Conservation (phyloP, 2,329 filamentous ascomycete species). For the Trichoderma atroviride region DNA sequence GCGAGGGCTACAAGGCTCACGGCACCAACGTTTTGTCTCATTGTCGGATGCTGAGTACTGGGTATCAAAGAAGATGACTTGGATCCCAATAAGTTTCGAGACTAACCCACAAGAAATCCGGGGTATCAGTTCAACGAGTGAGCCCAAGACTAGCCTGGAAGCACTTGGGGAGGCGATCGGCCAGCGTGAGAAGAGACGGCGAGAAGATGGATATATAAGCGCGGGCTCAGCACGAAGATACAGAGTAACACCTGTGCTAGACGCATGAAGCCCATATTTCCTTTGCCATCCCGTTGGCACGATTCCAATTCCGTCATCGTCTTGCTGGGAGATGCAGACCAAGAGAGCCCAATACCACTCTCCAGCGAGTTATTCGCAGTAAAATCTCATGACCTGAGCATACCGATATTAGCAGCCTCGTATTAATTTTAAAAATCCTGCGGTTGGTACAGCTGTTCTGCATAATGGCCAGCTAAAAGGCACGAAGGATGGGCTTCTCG, state of each 20-base stretch:
- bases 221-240: not conserved
- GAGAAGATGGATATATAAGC: conserved; percentile 8
- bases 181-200: not conserved
- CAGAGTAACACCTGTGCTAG: not conserved
- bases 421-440: conserved; percentile 15
- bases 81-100: not conserved
- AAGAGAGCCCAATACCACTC: conserved; percentile 7
- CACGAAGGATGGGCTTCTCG: conserved; percentile 6
- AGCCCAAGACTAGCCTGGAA: not conserved
- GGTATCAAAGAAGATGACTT: not conserved
- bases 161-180: not conserved
- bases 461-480: conserved; percentile 13
- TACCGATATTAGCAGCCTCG: conserved; percentile 3
- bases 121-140: conserved; percentile 14
- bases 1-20: conserved; percentile 30
- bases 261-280: not conserved
- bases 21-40: conserved; percentile 17
- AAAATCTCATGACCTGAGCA: conserved; percentile 7
- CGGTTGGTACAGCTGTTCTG: not conserved
- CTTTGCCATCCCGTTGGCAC: not conserved
- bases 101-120: not conserved
- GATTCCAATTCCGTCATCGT: not conserved
- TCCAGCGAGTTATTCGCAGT: not conserved
- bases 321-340: not conserved
- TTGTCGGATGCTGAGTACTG: not conserved